phyloP scores from a whole-genome alignment of 164 flowering plant genomes.

The Magnolia officinalis region DNA sequence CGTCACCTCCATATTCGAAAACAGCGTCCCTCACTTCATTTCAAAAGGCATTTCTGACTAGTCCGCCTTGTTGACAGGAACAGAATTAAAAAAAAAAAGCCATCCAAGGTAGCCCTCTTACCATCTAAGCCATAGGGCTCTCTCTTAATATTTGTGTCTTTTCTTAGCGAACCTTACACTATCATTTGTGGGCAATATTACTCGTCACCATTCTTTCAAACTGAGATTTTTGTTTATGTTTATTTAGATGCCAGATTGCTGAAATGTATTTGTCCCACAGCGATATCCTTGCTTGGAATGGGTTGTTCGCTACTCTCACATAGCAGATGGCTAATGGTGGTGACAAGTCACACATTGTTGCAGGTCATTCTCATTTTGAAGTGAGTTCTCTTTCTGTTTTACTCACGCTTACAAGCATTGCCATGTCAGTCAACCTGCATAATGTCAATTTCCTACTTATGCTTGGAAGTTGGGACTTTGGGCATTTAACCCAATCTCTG shows the following conservation, averaged over 20 bases:
- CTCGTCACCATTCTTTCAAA: too few species aligned
- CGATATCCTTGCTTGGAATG: conserved; percentile 17
- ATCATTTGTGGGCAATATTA: too few species aligned
- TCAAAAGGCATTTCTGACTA: too few species aligned
- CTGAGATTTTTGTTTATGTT: neutral
- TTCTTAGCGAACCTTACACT: too few species aligned
- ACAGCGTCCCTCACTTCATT: too few species aligned
- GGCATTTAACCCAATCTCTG: neutral
- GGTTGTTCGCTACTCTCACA: conserved; percentile 4
- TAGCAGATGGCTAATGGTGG: conserved; percentile 24
- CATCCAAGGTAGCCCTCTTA: too few species aligned
- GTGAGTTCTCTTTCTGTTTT: conserved; percentile 25
- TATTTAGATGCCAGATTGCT: conserved; percentile 4
- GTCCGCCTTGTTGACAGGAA: too few species aligned
- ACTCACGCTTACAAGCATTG: neutral
- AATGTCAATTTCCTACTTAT: neutral
- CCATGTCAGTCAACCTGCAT: neutral
- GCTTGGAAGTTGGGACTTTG: neutral
- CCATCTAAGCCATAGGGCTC: too few species aligned
- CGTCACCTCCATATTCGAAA: too few species aligned
- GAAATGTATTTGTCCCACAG: conserved; percentile 4
- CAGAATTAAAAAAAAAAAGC: too few species aligned
- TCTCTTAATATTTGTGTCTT: too few species aligned
- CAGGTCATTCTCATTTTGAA: conserved; percentile 28
- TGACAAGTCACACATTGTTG: conserved; percentile 19